These are phyloP conservation scores for Pharnaceum exiguum DNA, from an alignment of 148 eudicot species.

Conservation along the genomic window DNA sequence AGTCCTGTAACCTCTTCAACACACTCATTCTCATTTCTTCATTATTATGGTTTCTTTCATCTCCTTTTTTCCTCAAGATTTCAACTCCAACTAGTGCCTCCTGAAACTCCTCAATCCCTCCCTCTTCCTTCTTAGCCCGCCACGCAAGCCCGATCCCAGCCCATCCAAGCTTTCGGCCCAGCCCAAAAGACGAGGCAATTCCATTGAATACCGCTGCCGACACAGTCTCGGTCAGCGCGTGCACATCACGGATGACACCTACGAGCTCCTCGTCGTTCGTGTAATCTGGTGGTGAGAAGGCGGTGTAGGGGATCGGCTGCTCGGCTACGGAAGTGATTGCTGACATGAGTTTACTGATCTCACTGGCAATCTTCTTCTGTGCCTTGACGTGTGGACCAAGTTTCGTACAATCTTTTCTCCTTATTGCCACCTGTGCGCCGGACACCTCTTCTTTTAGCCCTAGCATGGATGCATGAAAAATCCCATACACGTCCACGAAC, in stretches of 20 bases:
- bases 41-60: background rate
- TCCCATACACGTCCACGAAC: slow-evolving; percentile 66
- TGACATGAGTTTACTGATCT: slow-evolving; percentile 40
- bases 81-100: slow-evolving; percentile 22
- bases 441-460: slow-evolving; percentile 49
- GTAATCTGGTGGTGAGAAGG: background rate
- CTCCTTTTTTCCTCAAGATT: slow-evolving; percentile 22
- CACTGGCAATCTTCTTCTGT: slow-evolving; percentile 43
- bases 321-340: slow-evolving; percentile 32
- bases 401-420: slow-evolving; percentile 50
- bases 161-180: slow-evolving; percentile 32
- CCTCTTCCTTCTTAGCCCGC: slow-evolving; percentile 27
- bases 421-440: slow-evolving; percentile 58
- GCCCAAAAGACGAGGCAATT: slow-evolving; percentile 28
- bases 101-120: slow-evolving; percentile 29
- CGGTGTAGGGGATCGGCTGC: background rate
- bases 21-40: slow-evolving; percentile 45
- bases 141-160: slow-evolving; percentile 30
- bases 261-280: slow-evolving; percentile 27
- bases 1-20: slow-evolving; percentile 49
- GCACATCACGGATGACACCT: slow-evolving; percentile 36
- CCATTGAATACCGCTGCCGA: slow-evolving; percentile 51
- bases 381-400: slow-evolving; percentile 40
- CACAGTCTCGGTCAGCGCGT: slow-evolving; percentile 38
- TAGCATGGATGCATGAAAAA: slow-evolving; percentile 43